phyloP scores from a whole-genome alignment of 2,329 filamentous ascomycete species.

The Fusarium sp. region DNA sequence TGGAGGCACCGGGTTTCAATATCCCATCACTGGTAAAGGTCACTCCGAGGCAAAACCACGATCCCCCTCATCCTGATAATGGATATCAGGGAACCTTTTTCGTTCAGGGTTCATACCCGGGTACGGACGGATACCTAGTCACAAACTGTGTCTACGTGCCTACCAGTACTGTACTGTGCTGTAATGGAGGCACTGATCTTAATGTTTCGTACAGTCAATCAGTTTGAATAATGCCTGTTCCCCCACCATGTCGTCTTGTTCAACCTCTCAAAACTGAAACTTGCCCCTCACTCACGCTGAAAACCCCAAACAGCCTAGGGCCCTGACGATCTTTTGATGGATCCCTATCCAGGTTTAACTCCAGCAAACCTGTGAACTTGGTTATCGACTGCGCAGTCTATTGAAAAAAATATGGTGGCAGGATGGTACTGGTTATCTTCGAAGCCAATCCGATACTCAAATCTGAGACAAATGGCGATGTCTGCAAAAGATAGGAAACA shows the following conservation, averaged over 20 bases:
- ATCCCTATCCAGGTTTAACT: conserved; percentile 10
- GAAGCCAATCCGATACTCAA: not conserved
- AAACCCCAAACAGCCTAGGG: conserved; percentile 32
- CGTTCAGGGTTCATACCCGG: conserved; percentile 3
- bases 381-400: not conserved
- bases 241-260: conserved; percentile 19
- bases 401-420: not conserved
- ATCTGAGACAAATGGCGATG: not conserved
- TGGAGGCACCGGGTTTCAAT: not conserved
- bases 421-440: not conserved
- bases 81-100: not conserved
- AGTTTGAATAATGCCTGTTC: conserved; percentile 16
- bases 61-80: not conserved
- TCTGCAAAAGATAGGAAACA: not conserved
- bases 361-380: conserved; percentile 18
- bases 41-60: conserved; percentile 22
- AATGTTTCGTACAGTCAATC: conserved; percentile 19
- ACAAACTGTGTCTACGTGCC: conserved; percentile 10
- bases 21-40: not conserved
- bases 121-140: not conserved
- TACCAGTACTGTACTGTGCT: not conserved
- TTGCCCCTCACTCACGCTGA: conserved; percentile 31
- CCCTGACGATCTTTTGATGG: conserved; percentile 42
- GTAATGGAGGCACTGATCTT: not conserved
- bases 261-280: conserved; percentile 40